Base-by-base conservation (phyloP, 2,329 filamentous ascomycete genomes). In the Aspergillus fischeri region DNA sequence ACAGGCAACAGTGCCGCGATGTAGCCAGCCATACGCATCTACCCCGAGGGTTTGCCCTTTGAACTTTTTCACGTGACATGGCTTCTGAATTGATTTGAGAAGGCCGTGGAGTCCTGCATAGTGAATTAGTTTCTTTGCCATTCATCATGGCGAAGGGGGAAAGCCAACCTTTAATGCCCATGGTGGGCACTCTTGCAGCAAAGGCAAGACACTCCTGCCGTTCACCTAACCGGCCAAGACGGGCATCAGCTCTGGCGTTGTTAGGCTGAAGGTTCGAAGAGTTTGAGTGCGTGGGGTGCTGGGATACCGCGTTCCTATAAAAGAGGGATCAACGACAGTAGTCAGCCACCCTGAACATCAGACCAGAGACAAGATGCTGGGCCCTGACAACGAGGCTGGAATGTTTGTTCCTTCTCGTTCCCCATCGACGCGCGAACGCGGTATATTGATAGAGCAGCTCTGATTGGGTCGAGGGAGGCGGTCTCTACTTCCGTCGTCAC, bases 21-120 rank as follows among this genome's bases (percentile, higher is more conserved):
- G 94, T 55, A 99, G 86, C 94, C 95, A 99, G 72, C 93, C 94
- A 81, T 99, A 99, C 56, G 90, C 93, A 74, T 99, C 94, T 38
- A 99, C 87, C n/a, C 90, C 95, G 49, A 99, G 83, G 1, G 89
- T 96, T 75, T 96, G 87, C 52, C 93, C 94, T 11, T 84, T 79
- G 74, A 90, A 97, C 69, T 92, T 92, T 72, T 92, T 95, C 59
- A 99, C 81, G 65, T 91, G 89, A 52, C 86, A 89, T 70, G 90
- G 89, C 70, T 90, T 92, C 59, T 99, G 94, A 54, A 99, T 97
- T 49, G 94, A 97, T 77, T 97, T 97, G 60, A 99, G 86, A 59
- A 97, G 82, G 41, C 91, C 91, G 35, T 97, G 83, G 54, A 99
- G 85, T 48, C 94, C 93, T 92, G 56, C 4, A 25, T 27, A 4